A percentile compares a stretch with the other conserved stretches of the same genome.
Conservation (phyloP, 1,284 basidiomycete genomes). For the Fomes fomentarius region DNA sequence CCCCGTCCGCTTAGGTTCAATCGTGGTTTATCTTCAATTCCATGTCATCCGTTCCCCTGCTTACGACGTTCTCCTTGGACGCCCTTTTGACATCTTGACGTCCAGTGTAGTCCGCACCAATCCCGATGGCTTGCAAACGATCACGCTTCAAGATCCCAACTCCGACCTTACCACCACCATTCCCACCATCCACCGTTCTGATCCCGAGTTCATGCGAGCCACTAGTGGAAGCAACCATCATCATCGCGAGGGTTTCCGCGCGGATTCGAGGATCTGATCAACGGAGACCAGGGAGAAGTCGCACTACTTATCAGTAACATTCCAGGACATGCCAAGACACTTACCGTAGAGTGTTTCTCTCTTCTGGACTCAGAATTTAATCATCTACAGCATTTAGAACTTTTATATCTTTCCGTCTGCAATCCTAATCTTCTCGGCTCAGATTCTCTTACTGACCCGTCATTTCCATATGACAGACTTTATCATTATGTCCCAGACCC, state of each 20-base stretch:
- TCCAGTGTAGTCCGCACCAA: constrained; percentile 27
- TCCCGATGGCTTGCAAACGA: constrained; percentile 25
- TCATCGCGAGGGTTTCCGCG: not conserved
- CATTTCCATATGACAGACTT: too few relatives aligned
- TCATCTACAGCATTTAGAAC: too few relatives aligned
- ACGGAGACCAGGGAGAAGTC: not conserved
- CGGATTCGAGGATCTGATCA: not conserved
- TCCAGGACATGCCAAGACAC: not conserved
- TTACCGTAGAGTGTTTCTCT: not conserved
- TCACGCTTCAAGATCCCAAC: constrained; percentile 34
- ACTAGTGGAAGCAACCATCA: not conserved
- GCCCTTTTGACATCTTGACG: constrained; percentile 38
- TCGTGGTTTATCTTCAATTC: constrained; percentile 26
- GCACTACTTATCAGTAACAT: not conserved
- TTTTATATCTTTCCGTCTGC: too few relatives aligned
- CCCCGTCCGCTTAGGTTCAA: constrained; percentile 13
- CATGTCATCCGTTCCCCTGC: constrained; percentile 32
- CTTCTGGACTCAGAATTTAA: too few relatives aligned
- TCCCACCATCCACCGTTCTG: too few relatives aligned
- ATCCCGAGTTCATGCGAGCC: too few relatives aligned
- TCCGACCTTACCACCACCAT: constrained; percentile 17
- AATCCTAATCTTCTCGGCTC: too few relatives aligned
- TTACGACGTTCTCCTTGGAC: constrained; percentile 37
- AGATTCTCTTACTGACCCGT: too few relatives aligned
- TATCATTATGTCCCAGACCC: too few relatives aligned